Evolutionary conservation across 2,329 filamentous ascomycete genomes (phyloP), one percentile per base, ranked within the genome.

Genomic region (Pestalotiopsis sp.): DNA sequence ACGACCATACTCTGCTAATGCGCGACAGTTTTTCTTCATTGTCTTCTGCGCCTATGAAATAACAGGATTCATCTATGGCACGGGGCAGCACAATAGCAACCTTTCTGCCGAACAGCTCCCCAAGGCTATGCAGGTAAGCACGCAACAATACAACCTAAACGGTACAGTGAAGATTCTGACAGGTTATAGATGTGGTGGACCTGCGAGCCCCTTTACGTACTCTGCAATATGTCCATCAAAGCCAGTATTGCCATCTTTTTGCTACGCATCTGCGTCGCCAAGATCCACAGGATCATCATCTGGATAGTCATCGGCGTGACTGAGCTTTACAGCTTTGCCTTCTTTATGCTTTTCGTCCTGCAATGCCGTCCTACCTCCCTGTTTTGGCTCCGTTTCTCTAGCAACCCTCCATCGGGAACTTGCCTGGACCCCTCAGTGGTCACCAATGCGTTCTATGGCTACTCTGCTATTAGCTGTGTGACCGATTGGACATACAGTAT

Each of bases 401-500:
- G 73, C 2, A 74, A 71, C 4, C 72, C 73, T 17, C 68, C 71
- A 7, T 69, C 71, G 7, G 81, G 80, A 27, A 74, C 68, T 14
- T 83, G 81, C 67, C 71, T 77, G 59, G 72, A 73, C 41, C 71
- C 75, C 4, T 63, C 56, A 20, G 65, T 76, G 71, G 70, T 79
- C 63, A 4, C 77, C 71, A 63, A 73, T 68, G 67, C 76, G 70
- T 80, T 79, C 39, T 82, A 80, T 61, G 78, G 72, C 12, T 82
- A 82, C 65, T 81, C 81, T 2, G 78, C 79, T 4, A 76, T 83
- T 65, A 81, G 79, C 49, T 81, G 80, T 66, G 70, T 72, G 61
- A 78, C 78, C 5, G 82, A 84, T 66, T 84, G 82, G 81, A 79
- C 76, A 9, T 77, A 81, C 31, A 81, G 77, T 52, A 77, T 82